A percentile compares a stretch with the other conserved stretches of the same genome.
phyloP scores from a whole-genome alignment of 345 rosid species.

The Eucalyptus erythrocorys region DNA sequence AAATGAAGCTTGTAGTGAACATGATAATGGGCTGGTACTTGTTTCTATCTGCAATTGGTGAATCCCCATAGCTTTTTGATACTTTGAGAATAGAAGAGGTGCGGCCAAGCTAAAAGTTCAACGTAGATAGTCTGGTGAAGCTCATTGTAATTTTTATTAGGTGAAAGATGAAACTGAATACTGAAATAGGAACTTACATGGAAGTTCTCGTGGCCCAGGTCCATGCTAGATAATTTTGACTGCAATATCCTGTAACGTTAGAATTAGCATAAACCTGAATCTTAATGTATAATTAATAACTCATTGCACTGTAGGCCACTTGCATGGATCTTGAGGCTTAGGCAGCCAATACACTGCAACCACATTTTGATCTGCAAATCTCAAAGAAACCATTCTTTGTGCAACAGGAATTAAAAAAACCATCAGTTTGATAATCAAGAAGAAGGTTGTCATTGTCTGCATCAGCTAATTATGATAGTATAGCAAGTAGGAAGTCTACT shows the following conservation, averaged over 20 bases:
- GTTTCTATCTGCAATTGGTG: background rate
- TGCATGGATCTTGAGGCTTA: background rate
- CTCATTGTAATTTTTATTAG: background rate
- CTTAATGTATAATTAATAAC: background rate
- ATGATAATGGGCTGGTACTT: constrained; percentile 96
- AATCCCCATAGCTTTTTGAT: background rate
- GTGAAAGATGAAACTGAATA: background rate
- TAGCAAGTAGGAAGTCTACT: background rate
- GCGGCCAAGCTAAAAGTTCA: background rate
- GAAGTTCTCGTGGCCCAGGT: background rate
- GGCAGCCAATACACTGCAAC: background rate
- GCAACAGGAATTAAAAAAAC: background rate
- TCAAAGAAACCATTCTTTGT: background rate
- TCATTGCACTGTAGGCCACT: background rate
- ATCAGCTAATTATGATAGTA: background rate
- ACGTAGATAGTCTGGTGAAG: background rate
- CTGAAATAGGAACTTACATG: background rate
- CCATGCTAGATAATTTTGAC: background rate
- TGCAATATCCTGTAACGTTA: background rate
- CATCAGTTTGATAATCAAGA: background rate
- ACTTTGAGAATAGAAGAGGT: background rate
- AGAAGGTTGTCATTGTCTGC: background rate
- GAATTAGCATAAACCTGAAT: background rate
- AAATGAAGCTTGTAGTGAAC: constrained; percentile 91
- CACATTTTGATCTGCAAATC: background rate